Percentiles rank a stretch among this genome's conserved stretches.
Evolutionary conservation across 108 stramenopile species (phyloP).

Genomic region (Nitzschia palea): DNA sequence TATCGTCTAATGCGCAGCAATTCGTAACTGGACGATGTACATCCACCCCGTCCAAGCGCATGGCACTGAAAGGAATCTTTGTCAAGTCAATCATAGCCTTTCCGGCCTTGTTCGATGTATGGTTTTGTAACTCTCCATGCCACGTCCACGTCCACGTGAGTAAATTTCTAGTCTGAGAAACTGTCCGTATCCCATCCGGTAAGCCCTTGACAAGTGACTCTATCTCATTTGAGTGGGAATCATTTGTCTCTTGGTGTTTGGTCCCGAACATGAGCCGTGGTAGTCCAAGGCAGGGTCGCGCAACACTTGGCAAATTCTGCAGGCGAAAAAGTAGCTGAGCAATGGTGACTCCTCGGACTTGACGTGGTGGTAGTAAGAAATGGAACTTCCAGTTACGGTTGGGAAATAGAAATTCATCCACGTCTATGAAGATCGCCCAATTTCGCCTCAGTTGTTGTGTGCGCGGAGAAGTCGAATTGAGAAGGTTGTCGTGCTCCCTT

Average conservation of each 20-base stretch:
- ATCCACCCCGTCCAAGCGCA: conserved; percentile 1
- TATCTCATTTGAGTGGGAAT: background rate
- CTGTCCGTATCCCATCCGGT: background rate
- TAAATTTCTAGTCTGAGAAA: background rate
- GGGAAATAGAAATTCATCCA: conserved; percentile 53
- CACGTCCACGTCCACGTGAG: conserved; percentile 12
- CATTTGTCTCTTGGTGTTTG: background rate
- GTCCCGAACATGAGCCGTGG: conserved; percentile 19
- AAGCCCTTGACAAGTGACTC: background rate
- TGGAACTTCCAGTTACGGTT: conserved; percentile 9
- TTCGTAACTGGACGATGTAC: conserved; percentile 21
- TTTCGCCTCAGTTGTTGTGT: background rate
- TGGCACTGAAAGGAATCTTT: background rate
- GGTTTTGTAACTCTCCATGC: background rate
- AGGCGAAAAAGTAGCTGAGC: background rate
- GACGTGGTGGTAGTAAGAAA: background rate
- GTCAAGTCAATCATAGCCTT: conserved; percentile 18
- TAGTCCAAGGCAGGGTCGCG: conserved; percentile 12
- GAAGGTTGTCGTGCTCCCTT: conserved; percentile 2
- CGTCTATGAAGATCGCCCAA: conserved; percentile 46
- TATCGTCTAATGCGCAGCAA: conserved; percentile 1
- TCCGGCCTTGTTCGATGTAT: conserved; percentile 10
- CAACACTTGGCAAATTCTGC: background rate
- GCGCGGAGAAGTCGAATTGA: background rate
- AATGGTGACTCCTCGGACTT: background rate